Percentiles rank a stretch among this genome's conserved stretches.
These are phyloP conservation scores for Raphidocelis subcapitata DNA, from an alignment of 139 green algal species.

Conservation along the genomic window DNA sequence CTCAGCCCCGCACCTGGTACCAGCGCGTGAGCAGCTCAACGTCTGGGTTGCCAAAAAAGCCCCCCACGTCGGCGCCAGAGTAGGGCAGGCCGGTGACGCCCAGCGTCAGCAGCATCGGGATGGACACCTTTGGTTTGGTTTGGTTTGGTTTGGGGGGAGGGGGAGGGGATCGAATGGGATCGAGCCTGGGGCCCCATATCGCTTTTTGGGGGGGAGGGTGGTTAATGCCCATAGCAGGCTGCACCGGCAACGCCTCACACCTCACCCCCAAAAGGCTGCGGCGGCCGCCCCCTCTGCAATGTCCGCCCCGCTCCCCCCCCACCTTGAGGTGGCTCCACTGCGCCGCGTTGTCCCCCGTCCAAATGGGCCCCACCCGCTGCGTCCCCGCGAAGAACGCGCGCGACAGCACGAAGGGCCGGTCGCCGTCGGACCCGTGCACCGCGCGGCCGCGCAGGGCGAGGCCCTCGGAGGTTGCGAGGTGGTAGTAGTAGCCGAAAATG, in stretches of 20 bases:
- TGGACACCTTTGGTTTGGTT: slow-evolving; percentile 51
- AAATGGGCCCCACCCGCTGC: slow-evolving; percentile 91
- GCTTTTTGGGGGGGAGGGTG: no score
- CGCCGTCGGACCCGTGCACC: slow-evolving; percentile 65
- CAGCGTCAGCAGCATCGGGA: slow-evolving; percentile 95
- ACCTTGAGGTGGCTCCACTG: slow-evolving; percentile 78
- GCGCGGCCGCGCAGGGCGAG: slow-evolving; percentile 43
- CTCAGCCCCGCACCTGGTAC: slow-evolving; percentile 17
- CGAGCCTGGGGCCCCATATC: background rate
- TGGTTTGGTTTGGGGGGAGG: no score
- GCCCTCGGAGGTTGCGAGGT: slow-evolving; percentile 83
- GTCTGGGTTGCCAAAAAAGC: slow-evolving; percentile 98
- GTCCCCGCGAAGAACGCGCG: slow-evolving; percentile 91
- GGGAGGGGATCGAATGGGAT: background rate
- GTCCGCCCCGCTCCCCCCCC: no score
- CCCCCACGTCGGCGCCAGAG: slow-evolving; percentile 93
- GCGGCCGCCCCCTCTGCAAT: no score
- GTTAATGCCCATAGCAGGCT: no score
- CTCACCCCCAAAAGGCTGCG: no score
- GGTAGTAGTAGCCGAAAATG: slow-evolving; percentile 92
- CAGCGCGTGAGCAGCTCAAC: slow-evolving; percentile 91
- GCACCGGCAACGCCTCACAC: no score
- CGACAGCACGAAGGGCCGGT: slow-evolving; percentile 97
- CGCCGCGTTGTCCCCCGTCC: slow-evolving; percentile 98
- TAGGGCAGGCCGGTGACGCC: slow-evolving; percentile 87